Conservation (phyloP, 1,139 yeast species). For the Wickerhamiella infanticola region DNA sequence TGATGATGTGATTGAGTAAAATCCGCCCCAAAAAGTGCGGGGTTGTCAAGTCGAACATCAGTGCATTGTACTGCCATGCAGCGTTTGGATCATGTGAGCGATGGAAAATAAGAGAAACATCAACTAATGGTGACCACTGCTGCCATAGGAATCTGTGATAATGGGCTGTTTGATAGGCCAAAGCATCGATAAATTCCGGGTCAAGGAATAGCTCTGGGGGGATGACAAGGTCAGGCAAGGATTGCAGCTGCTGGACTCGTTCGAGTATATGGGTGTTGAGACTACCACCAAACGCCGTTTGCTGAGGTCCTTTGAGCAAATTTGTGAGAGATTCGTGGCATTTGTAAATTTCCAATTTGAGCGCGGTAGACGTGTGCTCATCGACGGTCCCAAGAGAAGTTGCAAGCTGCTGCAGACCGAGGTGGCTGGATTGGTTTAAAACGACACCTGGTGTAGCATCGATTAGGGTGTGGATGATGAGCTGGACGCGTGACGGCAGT, state of each 20-base stretch:
- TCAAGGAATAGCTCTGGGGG: slow-evolving; percentile 25
- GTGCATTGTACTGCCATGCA: slow-evolving; percentile 28
- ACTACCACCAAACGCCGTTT: slow-evolving; percentile 9
- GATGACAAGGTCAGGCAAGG: slow-evolving; percentile 7
- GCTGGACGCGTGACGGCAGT: slow-evolving; percentile 17
- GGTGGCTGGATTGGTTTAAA: slow-evolving; percentile 34
- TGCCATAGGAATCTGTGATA: slow-evolving; percentile 25
- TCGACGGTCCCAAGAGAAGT: slow-evolving; percentile 33
- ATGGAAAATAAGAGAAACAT: slow-evolving; percentile 40
- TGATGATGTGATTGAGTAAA: slow-evolving; percentile 54
- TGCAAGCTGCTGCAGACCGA: slow-evolving; percentile 30
- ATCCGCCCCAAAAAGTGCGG: slow-evolving; percentile 66
- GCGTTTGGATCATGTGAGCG: slow-evolving; percentile 2
- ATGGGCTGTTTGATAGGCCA: slow-evolving; percentile 25
- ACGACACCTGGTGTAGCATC: slow-evolving; percentile 35
- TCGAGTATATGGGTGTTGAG: slow-evolving; percentile 4
- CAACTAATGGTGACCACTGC: slow-evolving; percentile 62
- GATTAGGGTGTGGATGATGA: slow-evolving; percentile 32
- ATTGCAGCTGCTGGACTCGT: slow-evolving; percentile 4
- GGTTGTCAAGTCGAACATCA: slow-evolving; percentile 55
- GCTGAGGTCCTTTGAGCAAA: slow-evolving; percentile 13
- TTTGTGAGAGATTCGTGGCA: slow-evolving; percentile 16
- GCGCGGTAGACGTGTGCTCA: slow-evolving; percentile 30
- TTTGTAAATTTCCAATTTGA: slow-evolving; percentile 24
- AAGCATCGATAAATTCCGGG: slow-evolving; percentile 16